Base-by-base conservation (phyloP, 2,329 filamentous ascomycete species). In the Pyrenophora graminea region DNA sequence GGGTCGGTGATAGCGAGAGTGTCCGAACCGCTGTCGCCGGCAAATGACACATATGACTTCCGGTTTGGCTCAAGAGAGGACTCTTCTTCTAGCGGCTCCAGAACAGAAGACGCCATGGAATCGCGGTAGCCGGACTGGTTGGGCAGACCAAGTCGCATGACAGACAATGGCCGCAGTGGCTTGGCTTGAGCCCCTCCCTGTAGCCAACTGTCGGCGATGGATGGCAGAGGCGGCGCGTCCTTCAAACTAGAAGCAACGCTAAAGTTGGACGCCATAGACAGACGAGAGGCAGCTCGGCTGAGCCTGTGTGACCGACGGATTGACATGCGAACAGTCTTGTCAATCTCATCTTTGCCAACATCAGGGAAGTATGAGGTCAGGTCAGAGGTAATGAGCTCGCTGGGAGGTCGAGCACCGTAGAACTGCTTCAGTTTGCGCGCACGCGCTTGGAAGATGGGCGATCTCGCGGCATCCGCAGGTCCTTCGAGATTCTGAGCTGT, bases 351-450 rank as follows among this genome's bases (percentile, higher is more conserved):
- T 48, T 90, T 87, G 42, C 92, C 86, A 66, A 97, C 93, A 67
- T 96, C 91, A 0, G 94, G 94, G 80, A 99, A 99, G 79, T 97
- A 99, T 0, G 92, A 96, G 1, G 91, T 94, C 53, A 99, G 79
- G 70, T 99, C 94, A 18, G 94, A 96, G 21, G 93, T 93, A 69
- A 99, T 99, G 70, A 99, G 84, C 77, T 99, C 94, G 76, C 93
- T 97, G 1, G 94, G 94, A 15, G 94, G 94, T 63, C 94, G 83
- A 58, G 94, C 86, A 30, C 93, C 93, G 65, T 95, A 94, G 75
- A 97, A 97, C 59, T 89, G 88, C 59, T 89, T 86, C 39, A 92
- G 78, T 23, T 85, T 79, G 25, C 78, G 68, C 44, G 77, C 78
- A 32, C 76, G 75, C 23, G 76, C 73, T 12, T 58, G 76, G 67